A percentile compares a stretch with the other conserved stretches of the same genome.
Conservation (phyloP, 768 basidiomycete species). For the Mycena maculata region DNA sequence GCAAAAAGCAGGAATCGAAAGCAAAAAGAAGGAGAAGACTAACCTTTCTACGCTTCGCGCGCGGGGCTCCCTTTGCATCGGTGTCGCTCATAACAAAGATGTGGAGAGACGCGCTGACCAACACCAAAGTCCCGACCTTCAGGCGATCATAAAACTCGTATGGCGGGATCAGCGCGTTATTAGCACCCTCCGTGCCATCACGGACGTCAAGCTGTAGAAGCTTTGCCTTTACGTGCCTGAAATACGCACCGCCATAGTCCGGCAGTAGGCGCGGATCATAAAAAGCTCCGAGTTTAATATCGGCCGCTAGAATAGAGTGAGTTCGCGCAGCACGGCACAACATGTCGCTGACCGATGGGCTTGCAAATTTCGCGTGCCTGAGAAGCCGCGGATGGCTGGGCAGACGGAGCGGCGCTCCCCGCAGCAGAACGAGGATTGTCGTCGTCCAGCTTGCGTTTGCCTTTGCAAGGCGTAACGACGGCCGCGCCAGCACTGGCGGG, state of each 20-base stretch:
- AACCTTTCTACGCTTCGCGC: neutral
- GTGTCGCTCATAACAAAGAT: neutral
- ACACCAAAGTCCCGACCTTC: neutral
- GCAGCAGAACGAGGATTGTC: neutral
- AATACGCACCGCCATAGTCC: neutral
- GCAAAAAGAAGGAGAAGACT: neutral
- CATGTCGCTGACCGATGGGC: neutral
- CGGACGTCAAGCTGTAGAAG: constrained; percentile 5
- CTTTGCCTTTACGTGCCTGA: neutral
- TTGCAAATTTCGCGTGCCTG: too few species aligned
- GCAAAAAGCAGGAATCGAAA: too few species aligned
- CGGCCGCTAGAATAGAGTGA: neutral
- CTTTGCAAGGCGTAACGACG: neutral
- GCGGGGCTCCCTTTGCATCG: neutral
- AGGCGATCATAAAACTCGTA: neutral
- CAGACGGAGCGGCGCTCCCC: neutral
- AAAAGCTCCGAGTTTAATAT: neutral
- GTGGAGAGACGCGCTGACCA: neutral
- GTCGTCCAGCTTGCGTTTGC: neutral
- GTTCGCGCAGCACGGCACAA: neutral
- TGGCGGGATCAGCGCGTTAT: neutral
- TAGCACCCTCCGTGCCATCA: neutral
- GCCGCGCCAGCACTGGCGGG: neutral
- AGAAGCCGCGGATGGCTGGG: too few species aligned
- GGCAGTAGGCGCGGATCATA: neutral